phyloP scores from a whole-genome alignment of 306 rosid species.

The Amphicarpaea edgeworthii region DNA sequence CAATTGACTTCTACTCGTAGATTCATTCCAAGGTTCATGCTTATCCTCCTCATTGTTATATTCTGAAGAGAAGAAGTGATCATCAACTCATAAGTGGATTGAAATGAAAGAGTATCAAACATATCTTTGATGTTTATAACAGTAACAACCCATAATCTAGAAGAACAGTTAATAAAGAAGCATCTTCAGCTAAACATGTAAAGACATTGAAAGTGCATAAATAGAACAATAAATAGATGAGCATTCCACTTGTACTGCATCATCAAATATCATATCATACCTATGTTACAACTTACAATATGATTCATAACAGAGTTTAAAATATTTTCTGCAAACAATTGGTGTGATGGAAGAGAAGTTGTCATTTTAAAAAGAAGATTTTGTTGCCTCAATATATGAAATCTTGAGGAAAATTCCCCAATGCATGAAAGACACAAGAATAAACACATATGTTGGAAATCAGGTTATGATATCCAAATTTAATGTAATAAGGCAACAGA shows the following conservation, averaged over 20 bases:
- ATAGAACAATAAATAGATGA: slow-evolving; percentile 21
- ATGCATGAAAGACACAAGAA: slow-evolving; percentile 10
- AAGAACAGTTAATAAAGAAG: slow-evolving; percentile 20
- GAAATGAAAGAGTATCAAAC: neutral
- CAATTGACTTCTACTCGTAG: slow-evolving; percentile 52
- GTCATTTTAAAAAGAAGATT: neutral
- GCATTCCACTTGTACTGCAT: neutral
- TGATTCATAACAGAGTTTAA: neutral
- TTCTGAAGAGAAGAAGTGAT: slow-evolving; percentile 53
- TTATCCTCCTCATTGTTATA: slow-evolving; percentile 49
- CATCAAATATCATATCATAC: slow-evolving; percentile 18
- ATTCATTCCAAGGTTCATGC: slow-evolving; percentile 64
- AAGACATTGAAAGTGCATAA: slow-evolving; percentile 26
- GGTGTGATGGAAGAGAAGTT: neutral
- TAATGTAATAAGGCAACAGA: too few relatives aligned
- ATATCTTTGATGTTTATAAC: slow-evolving; percentile 37
- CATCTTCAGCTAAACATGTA: slow-evolving; percentile 23
- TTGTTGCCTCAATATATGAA: neutral
- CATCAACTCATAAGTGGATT: slow-evolving; percentile 36
- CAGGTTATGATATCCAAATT: too few relatives aligned
- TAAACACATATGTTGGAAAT: too few relatives aligned
- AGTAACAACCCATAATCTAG: slow-evolving; percentile 31
- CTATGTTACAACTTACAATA: slow-evolving; percentile 10
- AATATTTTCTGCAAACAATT: slow-evolving; percentile 5
- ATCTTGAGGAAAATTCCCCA: slow-evolving; percentile 1